Evolutionary conservation across 2,329 filamentous ascomycete species (phyloP), one percentile per base, ranked within the genome.

Genomic region (Didymella pomorum): DNA sequence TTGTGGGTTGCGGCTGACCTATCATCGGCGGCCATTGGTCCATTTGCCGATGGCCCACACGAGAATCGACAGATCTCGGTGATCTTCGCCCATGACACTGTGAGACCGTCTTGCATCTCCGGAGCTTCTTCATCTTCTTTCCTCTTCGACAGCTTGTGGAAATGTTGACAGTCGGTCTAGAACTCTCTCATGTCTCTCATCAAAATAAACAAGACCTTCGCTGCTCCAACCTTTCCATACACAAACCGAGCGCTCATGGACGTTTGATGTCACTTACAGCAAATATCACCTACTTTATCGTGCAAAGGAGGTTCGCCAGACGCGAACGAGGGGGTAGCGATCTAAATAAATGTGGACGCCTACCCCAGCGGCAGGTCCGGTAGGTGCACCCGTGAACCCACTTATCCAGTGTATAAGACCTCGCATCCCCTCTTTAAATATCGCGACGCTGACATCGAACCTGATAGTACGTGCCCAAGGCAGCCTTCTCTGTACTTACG

Each of bases 31-130:
- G 1, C 35, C 23, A 49, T 39, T 49, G 31, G 45, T 48, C 20
- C 7, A 5, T 11, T 33, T 43, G 28, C 23, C 12, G 26, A 20
- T 33, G 23, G n/a, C n/a, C n/a, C n/a, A n/a, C n/a, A n/a, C n/a
- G n/a, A n/a, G n/a, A n/a, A n/a, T 25, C 23, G 23, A 7, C 8
- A 45, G 42, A 51, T 56, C 46, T 51, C 46, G 47, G 41, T 26
- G 16, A 41, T 46, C 9, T 33, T 28, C 31, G 53, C 47, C 41
- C n/a, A 44, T 50, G 11, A 46, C 53, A 51, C 26, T 12, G 16
- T 20, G 18, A 51, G 18, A 41, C 42, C 26, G 21, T 2, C 21
- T 6, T 23, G 11, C 33, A 33, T 14, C 39, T 33, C 33, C 43
- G 28, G 43, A 42, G 11, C 43, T 54, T 47, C 35, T 8, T 42